Base-by-base conservation (phyloP, 495 filamentous ascomycete genomes). In the Penicillium mononematosum region DNA sequence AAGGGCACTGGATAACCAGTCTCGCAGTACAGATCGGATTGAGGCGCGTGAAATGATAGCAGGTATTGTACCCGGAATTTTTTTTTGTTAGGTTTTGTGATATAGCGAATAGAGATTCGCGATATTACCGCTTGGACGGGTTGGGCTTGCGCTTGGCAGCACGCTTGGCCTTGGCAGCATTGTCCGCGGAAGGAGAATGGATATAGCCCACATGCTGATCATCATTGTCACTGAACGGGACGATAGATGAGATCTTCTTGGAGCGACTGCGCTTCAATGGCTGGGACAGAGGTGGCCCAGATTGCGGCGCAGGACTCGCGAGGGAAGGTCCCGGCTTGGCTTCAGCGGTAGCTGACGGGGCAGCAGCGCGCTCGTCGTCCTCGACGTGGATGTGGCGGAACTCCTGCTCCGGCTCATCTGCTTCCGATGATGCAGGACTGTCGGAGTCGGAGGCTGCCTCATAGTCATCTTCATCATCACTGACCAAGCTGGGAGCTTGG, bases 381-480 rank as follows among this genome's bases (percentile, higher is more conserved):
- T 82, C 80, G 6, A 83, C 78, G 29, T 82, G 73, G 45, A 83
- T 76, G 55, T 81, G 75, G 24, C 79, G 70, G 59, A 79, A 77
- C 8, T 72, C 73, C n/a, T 78, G 70, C 6, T 79, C 77, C 17
- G 74, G 62, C 7, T 77, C 75, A 6, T 69, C 78, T 12, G 75
- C 77, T 27, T 76, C 74, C 1, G 78, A 77, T 1, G 74, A 73
- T 25, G 69, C 69, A 3, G 73, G 70, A 17, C 75, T 77, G 32
- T 82, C 79, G 1, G 77, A 81, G 41, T 78, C 79, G 7, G 75
- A 80, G 4, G 75, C 77, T 9, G 73, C 79, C 48, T 78, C 81
- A 56, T 85, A 86, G 62, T 91, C 89, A 62, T 88, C 86, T 52
- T 85, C 88, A 66, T 92, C 88, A 69, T 96, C 92, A 73, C 89